Evolutionary conservation across 768 basidiomycete species (phyloP), one percentile per base, ranked within the genome.

Genomic region (Gelatoporia subvermispora): DNA sequence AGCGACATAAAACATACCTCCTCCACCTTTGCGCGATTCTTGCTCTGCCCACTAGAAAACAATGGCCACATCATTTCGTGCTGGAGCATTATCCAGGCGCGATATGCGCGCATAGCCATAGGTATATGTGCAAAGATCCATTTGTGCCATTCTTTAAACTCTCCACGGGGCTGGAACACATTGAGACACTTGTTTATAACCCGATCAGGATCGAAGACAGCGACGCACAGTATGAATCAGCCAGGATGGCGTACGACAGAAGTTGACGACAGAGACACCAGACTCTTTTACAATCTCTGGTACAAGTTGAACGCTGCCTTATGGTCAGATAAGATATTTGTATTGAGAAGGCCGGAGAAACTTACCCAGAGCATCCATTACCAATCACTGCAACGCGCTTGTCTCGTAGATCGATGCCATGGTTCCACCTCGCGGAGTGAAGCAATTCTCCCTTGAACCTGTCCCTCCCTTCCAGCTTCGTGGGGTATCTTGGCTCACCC

Each of bases 381-480:
- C 68, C 68, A 22, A 68, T 58, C 3, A 69, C 53, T 0, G 59
- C 68, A 10, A 69, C 57, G 17, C 51, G 49, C 50, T 67, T 67
- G 2, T 57, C 56, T 22, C 37, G 21, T 4, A 67, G 50, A 4
- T 55, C 41, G 5, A 68, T 50, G 24, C 54, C 53, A 20, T 58
- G 48, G 8, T 56, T 25, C 66, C 66, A 69, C 9, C 49, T 24
- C 15, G 62, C 54, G 3, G 63, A 60, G 44, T 69, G 68, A 34
- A 60, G 65, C n/a, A 56, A 36, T 10, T 35, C 34, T 3, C 68
- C 67, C 35, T 61, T 45, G 53, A 66, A 66, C 15, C 17, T 31
- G 17, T 59, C 59, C 1, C 42, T 41, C 8, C 63, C 68, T 0
- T 44, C 50, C 4, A 72, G 31, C 1, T 55, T 49, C 2, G 58